Percentiles rank a stretch among this genome's conserved stretches.
Evolutionary conservation across 345 rosid species (phyloP).

Genomic region (Dimocarpus longan): DNA sequence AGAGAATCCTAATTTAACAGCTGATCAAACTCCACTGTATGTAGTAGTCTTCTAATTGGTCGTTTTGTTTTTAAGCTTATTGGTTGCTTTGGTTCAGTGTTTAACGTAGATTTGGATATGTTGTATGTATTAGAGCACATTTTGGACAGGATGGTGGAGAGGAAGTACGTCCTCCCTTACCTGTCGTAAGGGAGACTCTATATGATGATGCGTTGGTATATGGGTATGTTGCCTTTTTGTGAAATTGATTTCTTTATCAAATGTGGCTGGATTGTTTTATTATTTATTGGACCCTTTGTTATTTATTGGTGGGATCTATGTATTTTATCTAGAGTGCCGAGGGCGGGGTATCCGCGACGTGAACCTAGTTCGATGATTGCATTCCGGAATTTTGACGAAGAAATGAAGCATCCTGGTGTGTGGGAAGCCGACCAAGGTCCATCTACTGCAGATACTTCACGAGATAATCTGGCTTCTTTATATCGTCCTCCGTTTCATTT

Average conservation of each 20-base stretch:
- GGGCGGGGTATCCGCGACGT: conserved; percentile 48
- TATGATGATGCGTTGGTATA: conserved; percentile 67
- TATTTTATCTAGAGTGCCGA: conserved; percentile 47
- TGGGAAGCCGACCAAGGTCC: conserved; percentile 77
- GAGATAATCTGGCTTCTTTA: conserved; percentile 92
- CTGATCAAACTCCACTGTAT: conserved; percentile 50
- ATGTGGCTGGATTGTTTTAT: not conserved
- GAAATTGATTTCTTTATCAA: not conserved
- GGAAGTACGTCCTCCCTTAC: conserved; percentile 92
- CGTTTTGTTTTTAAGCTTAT: not conserved
- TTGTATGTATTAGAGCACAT: conserved; percentile 41
- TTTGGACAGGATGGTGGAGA: conserved; percentile 50
- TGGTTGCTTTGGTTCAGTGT: conserved; percentile 14
- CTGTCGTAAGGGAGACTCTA: conserved; percentile 94
- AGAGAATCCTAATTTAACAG: conserved; percentile 29
- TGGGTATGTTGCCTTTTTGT: conserved; percentile 50
- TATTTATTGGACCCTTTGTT: too few relatives aligned
- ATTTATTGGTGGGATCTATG: not conserved
- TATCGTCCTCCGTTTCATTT: conserved; percentile 93
- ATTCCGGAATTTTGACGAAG: conserved; percentile 89
- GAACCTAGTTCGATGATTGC: conserved; percentile 72
- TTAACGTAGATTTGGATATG: conserved; percentile 21
- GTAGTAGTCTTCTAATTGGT: not conserved
- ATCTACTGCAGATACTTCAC: conserved; percentile 56
- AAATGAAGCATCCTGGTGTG: conserved; percentile 79